A percentile compares a stretch with the other conserved stretches of the same genome.
Evolutionary conservation across 352 stramenopile genomes (phyloP).

Genomic region (Phytopythium cucurbitacearum): DNA sequence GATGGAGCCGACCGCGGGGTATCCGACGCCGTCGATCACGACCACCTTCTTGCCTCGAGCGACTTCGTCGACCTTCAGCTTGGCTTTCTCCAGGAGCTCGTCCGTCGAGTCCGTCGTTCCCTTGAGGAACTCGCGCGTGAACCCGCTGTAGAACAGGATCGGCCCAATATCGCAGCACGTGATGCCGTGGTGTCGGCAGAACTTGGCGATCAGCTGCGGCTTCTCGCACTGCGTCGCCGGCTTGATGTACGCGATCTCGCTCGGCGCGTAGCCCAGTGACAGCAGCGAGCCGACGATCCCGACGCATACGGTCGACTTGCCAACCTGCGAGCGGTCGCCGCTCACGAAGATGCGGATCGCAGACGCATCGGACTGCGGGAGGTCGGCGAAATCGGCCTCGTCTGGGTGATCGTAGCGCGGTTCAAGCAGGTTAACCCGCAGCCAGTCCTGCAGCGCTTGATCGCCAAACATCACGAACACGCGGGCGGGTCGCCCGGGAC

Average conservation of each 20-base stretch:
- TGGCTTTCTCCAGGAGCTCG: constrained; percentile 83
- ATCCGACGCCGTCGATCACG: constrained; percentile 96
- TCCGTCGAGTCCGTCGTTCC: constrained; percentile 83
- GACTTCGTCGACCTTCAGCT: constrained; percentile 86
- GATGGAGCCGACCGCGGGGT: constrained; percentile 88
- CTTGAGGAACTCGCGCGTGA: constrained; percentile 95
- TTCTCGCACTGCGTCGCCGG: constrained; percentile 96
- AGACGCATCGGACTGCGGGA: not conserved
- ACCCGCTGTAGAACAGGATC: constrained; percentile 96
- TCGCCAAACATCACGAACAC: constrained; percentile 28
- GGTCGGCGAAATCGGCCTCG: not conserved
- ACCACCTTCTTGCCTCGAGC: constrained; percentile 88
- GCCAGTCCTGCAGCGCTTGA: constrained; percentile 22
- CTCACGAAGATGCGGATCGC: constrained; percentile 69
- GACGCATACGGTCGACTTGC: constrained; percentile 96
- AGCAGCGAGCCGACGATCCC: constrained; percentile 91
- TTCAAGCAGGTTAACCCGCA: constrained; percentile 33
- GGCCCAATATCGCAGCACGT: constrained; percentile 88
- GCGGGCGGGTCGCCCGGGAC: constrained; percentile 1
- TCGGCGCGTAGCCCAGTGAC: constrained; percentile 43
- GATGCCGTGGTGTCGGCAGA: constrained; percentile 89
- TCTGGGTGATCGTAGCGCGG: constrained; percentile 8
- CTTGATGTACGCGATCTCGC: constrained; percentile 97
- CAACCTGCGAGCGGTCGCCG: constrained; percentile 87
- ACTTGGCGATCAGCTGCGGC: constrained; percentile 92